Percentiles rank a stretch among this genome's conserved stretches.
These are phyloP conservation scores for Aspergillus terreus DNA, from an alignment of 2,329 filamentous ascomycete genomes.

Conservation along the genomic window DNA sequence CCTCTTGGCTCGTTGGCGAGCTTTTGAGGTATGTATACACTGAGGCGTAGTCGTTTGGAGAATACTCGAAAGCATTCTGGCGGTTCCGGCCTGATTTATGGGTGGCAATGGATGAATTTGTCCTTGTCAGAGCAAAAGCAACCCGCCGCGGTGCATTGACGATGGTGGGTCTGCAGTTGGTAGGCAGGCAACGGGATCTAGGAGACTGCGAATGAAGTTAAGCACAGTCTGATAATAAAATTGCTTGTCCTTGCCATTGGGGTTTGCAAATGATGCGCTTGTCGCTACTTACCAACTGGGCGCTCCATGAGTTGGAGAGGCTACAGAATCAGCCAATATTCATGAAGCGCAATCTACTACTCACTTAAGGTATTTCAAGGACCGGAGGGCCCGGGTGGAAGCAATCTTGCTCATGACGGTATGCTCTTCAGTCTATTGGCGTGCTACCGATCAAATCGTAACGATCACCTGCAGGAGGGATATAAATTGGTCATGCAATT, in stretches of 20 bases:
- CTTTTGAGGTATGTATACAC: background rate
- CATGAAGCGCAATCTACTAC: background rate
- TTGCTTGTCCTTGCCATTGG: too few species aligned
- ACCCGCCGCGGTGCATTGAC: background rate
- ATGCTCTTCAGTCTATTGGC: background rate
- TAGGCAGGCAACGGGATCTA: slow-evolving; percentile 4
- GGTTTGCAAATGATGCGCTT: background rate
- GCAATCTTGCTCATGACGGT: slow-evolving; percentile 7
- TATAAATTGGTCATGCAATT: background rate
- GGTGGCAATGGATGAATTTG: slow-evolving; percentile 3
- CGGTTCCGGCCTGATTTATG: too few species aligned
- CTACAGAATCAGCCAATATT: background rate
- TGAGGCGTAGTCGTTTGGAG: background rate
- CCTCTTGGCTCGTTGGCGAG: background rate
- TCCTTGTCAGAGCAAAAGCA: background rate
- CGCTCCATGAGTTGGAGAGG: background rate
- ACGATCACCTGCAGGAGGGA: background rate
- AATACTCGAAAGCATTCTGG: background rate
- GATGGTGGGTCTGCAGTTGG: background rate
- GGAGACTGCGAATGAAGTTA: background rate
- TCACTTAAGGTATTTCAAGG: slow-evolving; percentile 8
- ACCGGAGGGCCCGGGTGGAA: slow-evolving; percentile 4
- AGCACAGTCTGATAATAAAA: too few species aligned
- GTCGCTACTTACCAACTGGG: background rate
- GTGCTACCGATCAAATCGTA: background rate